Percentiles rank a stretch among this genome's conserved stretches.
These are phyloP conservation scores for Boletus coccyginus DNA, from an alignment of 768 basidiomycete species.

Conservation along the genomic window DNA sequence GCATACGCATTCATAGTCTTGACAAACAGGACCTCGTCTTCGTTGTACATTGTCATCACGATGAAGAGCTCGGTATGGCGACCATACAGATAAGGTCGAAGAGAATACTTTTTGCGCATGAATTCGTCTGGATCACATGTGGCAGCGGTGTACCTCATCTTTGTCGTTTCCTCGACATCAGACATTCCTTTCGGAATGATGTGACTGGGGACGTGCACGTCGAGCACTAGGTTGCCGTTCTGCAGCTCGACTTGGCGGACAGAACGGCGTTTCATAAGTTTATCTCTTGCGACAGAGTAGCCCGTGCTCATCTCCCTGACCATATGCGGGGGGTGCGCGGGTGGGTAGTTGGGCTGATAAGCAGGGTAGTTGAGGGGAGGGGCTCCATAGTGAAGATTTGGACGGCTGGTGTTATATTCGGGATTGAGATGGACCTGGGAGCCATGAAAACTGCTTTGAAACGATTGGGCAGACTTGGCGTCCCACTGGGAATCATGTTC, in stretches of 20 bases:
- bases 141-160: conserved; percentile 85
- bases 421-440: conserved; percentile 74
- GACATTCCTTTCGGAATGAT: conserved; percentile 69
- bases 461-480: conserved; percentile 54
- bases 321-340: conserved; percentile 47
- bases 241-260: conserved; percentile 76
- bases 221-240: conserved; percentile 82
- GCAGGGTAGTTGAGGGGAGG: conserved; percentile 51
- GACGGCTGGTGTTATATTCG: conserved; percentile 56
- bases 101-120: conserved; percentile 70
- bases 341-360: conserved; percentile 55
- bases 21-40: conserved; percentile 77
- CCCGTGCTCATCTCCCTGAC: conserved; percentile 49
- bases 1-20: conserved; percentile 83
- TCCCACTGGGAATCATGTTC: conserved; percentile 49
- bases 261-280: conserved; percentile 79
- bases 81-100: conserved; percentile 74
- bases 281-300: conserved; percentile 68
- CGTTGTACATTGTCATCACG: conserved; percentile 97
- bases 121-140: conserved; percentile 91
- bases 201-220: conserved; percentile 74
- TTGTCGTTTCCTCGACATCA: conserved; percentile 70
- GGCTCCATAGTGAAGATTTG: conserved; percentile 26
- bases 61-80: conserved; percentile 91
- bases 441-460: conserved; percentile 56